A percentile compares a stretch with the other conserved stretches of the same genome.
phyloP scores from a whole-genome alignment of 345 rosid species.

The Streptanthus diversifolius region DNA sequence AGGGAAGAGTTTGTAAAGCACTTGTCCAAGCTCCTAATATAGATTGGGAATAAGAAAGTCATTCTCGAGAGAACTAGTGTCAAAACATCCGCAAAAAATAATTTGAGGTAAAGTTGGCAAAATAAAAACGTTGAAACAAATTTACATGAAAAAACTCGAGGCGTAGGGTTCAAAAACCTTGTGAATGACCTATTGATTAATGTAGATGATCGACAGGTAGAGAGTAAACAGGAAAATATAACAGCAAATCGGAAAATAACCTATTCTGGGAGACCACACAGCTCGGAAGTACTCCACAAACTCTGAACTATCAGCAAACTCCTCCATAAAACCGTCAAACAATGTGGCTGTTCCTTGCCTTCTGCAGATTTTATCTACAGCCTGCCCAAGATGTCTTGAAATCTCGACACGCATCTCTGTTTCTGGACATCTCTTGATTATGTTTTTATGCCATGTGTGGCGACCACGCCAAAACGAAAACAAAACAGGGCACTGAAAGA shows the following conservation, averaged over 20 bases:
- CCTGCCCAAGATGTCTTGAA: constrained; percentile 56
- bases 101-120: neutral
- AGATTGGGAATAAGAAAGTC: neutral
- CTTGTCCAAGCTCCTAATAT: constrained; percentile 62
- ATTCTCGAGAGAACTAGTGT: constrained; percentile 2
- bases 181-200: neutral
- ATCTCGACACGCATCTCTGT: constrained; percentile 54
- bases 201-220: neutral
- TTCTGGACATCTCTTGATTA: constrained; percentile 70
- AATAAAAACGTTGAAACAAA: neutral
- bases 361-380: constrained; percentile 61
- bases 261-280: constrained; percentile 76
- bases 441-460: constrained; percentile 86
- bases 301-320: constrained; percentile 50
- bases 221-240: neutral
- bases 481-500: constrained; percentile 81
- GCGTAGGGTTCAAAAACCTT: neutral
- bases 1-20: constrained; percentile 58
- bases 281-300: constrained; percentile 89
- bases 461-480: constrained; percentile 85
- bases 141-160: neutral
- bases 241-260: constrained; percentile 35
- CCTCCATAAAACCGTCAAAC: constrained; percentile 61
- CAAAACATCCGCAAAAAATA: too few relatives aligned
- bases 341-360: constrained; percentile 45